Base-by-base conservation (phyloP, 1,284 basidiomycete genomes). In the Melampsora larici-populina region DNA sequence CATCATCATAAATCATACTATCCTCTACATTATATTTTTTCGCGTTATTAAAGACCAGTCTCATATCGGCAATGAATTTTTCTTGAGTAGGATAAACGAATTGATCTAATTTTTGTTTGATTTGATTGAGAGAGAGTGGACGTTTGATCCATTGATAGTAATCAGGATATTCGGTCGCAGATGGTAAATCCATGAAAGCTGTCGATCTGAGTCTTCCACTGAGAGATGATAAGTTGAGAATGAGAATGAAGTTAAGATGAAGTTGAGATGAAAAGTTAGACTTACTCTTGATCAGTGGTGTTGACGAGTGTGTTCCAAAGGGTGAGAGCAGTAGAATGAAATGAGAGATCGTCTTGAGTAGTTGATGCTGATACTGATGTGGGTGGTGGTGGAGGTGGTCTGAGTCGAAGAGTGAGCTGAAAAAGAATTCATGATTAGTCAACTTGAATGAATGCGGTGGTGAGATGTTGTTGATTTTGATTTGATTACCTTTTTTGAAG, bases 11-110 rank as follows among this genome's bases (percentile, higher is more conserved):
- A 63, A 82, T 79, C 21, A 46, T 24, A 43, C 79, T 81, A 0
- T 79, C 79, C 0, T 77, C 78, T 21, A 78, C 78, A 70, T 82
- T 82, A 79, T 79, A 82, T 6, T 79, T 78, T 60, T 82, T 81
- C 21, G 81, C 81, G 64, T 82, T 82, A 58, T 76, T 78, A 36
- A 81, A 82, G 70, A 80, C 77, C 48, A 81, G 81, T 49, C 80
- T 80, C 65, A 82, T 67, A 55, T 82, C 81, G 70, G 64, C 68
- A 21, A 78, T 55, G 15, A 81, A 62, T n/a, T 81, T 79, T 21
- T 71, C 31, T 9, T 81, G 60, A 24, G 73, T 71, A 9, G n/a
- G 26, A 77, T 82, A 82, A 26, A 58, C 46, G 9, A 60, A 62
- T 70, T 79, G 63, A 43, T 51, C 46, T 26, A 76, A 26, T 48